A percentile compares a stretch with the other conserved stretches of the same genome.
Evolutionary conservation across 2,329 filamentous ascomycete genomes (phyloP).

Genomic region (Aspergillus niger): DNA sequence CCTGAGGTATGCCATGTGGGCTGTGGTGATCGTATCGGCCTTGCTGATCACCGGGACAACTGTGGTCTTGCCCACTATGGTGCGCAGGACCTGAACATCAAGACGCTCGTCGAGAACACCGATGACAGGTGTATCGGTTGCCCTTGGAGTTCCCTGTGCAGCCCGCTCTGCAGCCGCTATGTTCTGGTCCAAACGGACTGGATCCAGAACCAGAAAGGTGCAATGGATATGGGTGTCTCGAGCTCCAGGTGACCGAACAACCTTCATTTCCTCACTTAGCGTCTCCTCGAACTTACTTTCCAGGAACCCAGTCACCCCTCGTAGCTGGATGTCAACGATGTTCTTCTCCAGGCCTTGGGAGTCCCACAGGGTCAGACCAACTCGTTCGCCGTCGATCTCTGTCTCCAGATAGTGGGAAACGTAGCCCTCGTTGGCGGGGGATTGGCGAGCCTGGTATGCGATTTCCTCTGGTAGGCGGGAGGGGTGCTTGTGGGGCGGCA

Average conservation of each 20-base stretch:
- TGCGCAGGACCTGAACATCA: conserved; percentile 85
- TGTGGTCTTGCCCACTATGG: conserved; percentile 88
- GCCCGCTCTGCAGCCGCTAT: conserved; percentile 66
- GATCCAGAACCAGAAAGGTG: conserved; percentile 89
- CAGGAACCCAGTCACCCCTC: conserved; percentile 87
- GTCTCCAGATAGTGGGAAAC: conserved; percentile 89
- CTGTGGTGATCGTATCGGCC: conserved; percentile 92
- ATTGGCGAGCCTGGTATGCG: conserved; percentile 54
- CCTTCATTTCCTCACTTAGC: conserved; percentile 96
- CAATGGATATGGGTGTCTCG: conserved; percentile 98
- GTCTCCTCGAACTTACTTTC: conserved; percentile 99
- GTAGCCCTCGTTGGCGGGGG: conserved; percentile 66
- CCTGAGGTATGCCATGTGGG: conserved; percentile 91
- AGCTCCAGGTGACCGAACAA: conserved; percentile 85
- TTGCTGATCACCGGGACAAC: conserved; percentile 96
- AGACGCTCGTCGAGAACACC: conserved; percentile 83
- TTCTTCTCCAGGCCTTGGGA: conserved; percentile 94
- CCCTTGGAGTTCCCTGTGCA: conserved; percentile 56
- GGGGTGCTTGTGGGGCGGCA: conserved; percentile 75
- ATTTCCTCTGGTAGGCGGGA: conserved; percentile 60
- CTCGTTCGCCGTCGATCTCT: conserved; percentile 86
- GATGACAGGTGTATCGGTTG: conserved; percentile 46
- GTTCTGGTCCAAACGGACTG: conserved; percentile 79
- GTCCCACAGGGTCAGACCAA: conserved; percentile 95
- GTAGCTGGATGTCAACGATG: conserved; percentile 88